Evolutionary conservation across 345 rosid species (phyloP).

Genomic region (Eucalyptus urophylla): DNA sequence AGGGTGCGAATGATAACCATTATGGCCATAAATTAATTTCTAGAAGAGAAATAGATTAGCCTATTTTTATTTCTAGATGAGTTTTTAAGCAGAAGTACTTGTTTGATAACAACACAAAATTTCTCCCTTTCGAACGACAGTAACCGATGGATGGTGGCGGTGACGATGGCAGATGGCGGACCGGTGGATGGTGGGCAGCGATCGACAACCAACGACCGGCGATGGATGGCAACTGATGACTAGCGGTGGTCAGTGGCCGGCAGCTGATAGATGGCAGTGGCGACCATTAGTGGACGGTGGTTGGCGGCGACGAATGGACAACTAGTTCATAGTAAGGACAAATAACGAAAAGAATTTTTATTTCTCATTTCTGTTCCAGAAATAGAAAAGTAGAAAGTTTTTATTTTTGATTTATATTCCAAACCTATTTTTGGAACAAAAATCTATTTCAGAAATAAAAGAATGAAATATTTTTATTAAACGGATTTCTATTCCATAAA

Average conservation of each 20-base stretch:
- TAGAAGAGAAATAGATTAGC: too few species aligned
- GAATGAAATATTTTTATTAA: too few species aligned
- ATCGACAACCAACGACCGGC: rapidly evolving
- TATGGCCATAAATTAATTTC: too few species aligned
- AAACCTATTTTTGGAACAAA: rapidly evolving
- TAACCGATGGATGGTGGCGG: rapidly evolving
- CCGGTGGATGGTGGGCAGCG: rapidly evolving
- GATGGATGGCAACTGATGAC: rapidly evolving
- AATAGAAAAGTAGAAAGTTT: too few species aligned
- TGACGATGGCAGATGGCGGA: rapidly evolving
- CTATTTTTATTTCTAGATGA: too few species aligned
- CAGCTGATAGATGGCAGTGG: rapidly evolving
- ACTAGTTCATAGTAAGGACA: rapidly evolving
- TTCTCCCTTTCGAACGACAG: rapidly evolving
- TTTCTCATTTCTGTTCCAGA: too few species aligned
- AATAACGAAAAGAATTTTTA: rapidly evolving
- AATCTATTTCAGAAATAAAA: too few species aligned
- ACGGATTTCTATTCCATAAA: too few species aligned
- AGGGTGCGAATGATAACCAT: too few species aligned
- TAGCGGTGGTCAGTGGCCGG: rapidly evolving
- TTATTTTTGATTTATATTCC: rapidly evolving
- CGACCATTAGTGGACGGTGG: rapidly evolving
- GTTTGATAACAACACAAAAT: too few species aligned
- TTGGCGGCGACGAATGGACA: rapidly evolving
- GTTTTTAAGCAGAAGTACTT: rapidly evolving